These are phyloP conservation scores for Diaporthe velutina DNA, from an alignment of 2,329 filamentous ascomycete species.

Conservation along the genomic window DNA sequence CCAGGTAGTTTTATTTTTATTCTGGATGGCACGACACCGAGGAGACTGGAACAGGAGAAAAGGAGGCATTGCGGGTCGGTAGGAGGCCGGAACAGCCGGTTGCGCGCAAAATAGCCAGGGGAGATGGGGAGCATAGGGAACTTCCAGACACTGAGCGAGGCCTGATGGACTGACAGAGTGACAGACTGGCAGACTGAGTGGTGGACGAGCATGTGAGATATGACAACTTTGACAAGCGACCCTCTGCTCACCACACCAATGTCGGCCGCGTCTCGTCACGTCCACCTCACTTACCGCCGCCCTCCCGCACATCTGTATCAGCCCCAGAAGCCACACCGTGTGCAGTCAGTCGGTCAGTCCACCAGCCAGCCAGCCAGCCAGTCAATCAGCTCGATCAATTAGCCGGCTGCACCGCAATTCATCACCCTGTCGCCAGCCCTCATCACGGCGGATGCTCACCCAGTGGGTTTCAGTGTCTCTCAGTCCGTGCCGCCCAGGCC, in stretches of 20 bases:
- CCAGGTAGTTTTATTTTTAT: not conserved
- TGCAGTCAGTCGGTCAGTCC: not conserved
- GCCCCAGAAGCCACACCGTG: constrained; percentile 15
- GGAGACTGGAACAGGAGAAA: constrained; percentile 18
- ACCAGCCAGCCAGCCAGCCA: not conserved
- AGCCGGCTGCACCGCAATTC: constrained; percentile 3
- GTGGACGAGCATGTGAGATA: constrained; percentile 19
- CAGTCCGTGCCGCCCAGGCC: not conserved
- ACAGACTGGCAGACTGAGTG: not conserved
- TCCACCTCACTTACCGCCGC: not conserved
- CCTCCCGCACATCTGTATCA: constrained; percentile 3
- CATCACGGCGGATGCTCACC: constrained; percentile 14
- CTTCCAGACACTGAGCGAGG: not conserved
- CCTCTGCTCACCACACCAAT: constrained; percentile 8
- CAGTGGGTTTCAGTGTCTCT: not conserved
- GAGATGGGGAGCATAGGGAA: not conserved
- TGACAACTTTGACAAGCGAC: constrained; percentile 16
- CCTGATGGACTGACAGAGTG: not conserved
- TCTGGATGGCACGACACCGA: not conserved
- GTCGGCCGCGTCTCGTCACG: constrained; percentile 9
- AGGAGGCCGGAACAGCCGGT: constrained; percentile 13
- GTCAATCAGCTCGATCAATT: constrained; percentile 4
- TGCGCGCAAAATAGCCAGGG: constrained; percentile 12
- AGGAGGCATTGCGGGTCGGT: constrained; percentile 23
- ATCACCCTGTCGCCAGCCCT: constrained; percentile 16